Base-by-base conservation (phyloP, 192 early-diverging fungal genomes). In the Chytriomyces sp. region DNA sequence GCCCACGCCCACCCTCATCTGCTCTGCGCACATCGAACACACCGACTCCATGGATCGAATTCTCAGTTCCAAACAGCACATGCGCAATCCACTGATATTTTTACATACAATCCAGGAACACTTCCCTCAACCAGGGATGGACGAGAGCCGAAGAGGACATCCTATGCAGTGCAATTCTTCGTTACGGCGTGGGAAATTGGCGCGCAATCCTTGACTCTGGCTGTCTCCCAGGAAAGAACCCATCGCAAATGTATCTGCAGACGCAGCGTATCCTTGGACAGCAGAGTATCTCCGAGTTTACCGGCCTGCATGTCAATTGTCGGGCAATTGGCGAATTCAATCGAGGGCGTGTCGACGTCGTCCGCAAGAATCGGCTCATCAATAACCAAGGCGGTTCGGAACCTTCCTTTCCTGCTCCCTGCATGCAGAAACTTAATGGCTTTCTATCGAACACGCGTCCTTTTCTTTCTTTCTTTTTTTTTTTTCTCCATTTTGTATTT, bases 231-330 rank as follows among this genome's bases (percentile, higher is more conserved):
- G 96, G 95, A 57, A 98, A 98, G 76, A 97, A 94, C n/a, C 96
- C 94, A 69, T 94, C 96, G 7, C 96, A 98, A 83, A 94, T 97
- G 92, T 97, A 98, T 85, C 80, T 98, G 49, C 96, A 98, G 76
- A 90, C 93, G 20, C 96, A 98, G 80, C 86, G 96, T 45, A 89
- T 98, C 88, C 88, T 98, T 1, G 96, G 96, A 0, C 96, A 98
- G 79, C 96, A 98, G 78, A 95, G 93, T 83, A 97, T 94, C 8
- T 73, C 76, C 90, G 96, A 98, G 82, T 98, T 98, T 82, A 93
- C 92, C 44, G 90, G 93, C 46, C 85, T 98, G 53, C 96, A 98
- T 80, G 92, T 98, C 10, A 95, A 98, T 75, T 91, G 93, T 20
- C 80, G 91, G 20, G 89, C 91, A 4, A 91, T 98, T 77, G 96